Conservation (phyloP, 148 eudicot species). For the Vaccinium myrtillus region DNA sequence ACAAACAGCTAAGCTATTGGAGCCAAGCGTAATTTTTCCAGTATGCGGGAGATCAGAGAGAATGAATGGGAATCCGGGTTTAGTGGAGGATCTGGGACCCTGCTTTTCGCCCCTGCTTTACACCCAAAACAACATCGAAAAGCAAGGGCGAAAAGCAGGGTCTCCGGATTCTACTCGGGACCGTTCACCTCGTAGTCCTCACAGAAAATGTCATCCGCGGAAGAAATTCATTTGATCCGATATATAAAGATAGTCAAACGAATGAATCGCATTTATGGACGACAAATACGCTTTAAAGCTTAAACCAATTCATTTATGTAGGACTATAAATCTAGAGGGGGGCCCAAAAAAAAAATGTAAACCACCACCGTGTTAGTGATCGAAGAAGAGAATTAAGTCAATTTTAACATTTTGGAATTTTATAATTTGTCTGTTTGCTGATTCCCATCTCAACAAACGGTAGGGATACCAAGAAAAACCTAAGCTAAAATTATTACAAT, state of each 20-base stretch:
- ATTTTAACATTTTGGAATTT: neutral
- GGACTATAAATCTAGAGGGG: slow-evolving; percentile 9
- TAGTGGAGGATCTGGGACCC: too few species aligned
- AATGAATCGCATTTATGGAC: neutral
- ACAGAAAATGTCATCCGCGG: neutral
- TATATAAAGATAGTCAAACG: neutral
- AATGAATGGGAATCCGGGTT: neutral
- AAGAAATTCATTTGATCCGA: neutral
- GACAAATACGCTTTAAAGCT: neutral
- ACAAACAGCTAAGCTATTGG: neutral
- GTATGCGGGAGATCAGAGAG: neutral
- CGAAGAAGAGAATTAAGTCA: neutral
- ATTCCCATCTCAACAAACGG: neutral
- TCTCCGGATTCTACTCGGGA: neutral
- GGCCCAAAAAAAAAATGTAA: neutral
- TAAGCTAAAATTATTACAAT: neutral
- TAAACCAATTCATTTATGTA: neutral
- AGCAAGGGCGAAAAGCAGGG: too few species aligned
- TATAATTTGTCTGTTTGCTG: too few species aligned
- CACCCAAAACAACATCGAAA: too few species aligned
- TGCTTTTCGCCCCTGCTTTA: too few species aligned
- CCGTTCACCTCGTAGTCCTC: neutral
- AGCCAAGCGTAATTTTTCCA: neutral
- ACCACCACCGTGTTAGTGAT: neutral
- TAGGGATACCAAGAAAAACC: neutral